phyloP scores from a whole-genome alignment of 441 rosid species.

The Populus hybrid region DNA sequence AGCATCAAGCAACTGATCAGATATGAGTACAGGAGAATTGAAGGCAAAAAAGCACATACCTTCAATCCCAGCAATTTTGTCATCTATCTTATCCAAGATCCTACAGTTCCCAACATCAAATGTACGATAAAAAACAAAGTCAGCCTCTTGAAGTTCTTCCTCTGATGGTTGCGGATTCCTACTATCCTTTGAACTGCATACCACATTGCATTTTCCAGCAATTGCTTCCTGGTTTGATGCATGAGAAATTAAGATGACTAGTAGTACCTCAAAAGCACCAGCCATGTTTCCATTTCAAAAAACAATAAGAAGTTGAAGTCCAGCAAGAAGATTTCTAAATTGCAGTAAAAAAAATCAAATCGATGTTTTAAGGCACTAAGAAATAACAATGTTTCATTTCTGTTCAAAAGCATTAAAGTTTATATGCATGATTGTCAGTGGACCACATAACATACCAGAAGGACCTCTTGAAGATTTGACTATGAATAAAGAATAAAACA shows the following conservation, averaged over 20 bases:
- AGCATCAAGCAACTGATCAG: constrained; percentile 10
- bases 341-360: not conserved
- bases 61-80: constrained; percentile 55
- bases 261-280: not conserved
- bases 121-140: constrained; percentile 58
- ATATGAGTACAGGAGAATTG: constrained; percentile 8
- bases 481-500: not conserved
- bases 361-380: not conserved
- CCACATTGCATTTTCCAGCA: constrained; percentile 80
- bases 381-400: not conserved
- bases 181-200: constrained; percentile 66
- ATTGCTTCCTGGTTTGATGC: constrained; percentile 61
- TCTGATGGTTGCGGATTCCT: constrained; percentile 60
- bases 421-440: not conserved
- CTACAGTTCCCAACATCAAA: constrained; percentile 59
- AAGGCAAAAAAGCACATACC: constrained; percentile 38
- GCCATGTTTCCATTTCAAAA: not conserved
- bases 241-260: constrained; percentile 6
- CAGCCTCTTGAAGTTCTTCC: constrained; percentile 50
- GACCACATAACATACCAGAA: not conserved
- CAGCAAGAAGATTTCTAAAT: not conserved
- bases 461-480: not conserved
- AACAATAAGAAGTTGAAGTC: not conserved
- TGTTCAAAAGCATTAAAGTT: not conserved
- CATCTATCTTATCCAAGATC: constrained; percentile 53